Evolutionary conservation across 352 stramenopile species (phyloP).

Genomic region (Thalassiosira livingstoniorum): DNA sequence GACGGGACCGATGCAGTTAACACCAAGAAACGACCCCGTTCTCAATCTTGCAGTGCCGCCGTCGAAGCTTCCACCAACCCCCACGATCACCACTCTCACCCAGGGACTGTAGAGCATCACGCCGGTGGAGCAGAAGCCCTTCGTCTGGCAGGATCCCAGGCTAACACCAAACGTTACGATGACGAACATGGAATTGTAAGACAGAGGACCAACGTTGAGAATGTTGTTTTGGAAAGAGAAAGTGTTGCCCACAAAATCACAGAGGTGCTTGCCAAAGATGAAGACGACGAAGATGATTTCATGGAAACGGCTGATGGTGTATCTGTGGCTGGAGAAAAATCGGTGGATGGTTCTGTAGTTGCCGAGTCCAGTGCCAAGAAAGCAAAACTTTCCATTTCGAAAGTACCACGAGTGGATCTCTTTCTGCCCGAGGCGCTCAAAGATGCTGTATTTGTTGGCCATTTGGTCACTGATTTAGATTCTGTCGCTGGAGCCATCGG

Average conservation of each 20-base stretch:
- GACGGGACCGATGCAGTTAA: too few relatives aligned
- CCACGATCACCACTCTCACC: too few relatives aligned
- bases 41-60: too few relatives aligned
- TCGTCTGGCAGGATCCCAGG: background rate
- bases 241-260: conserved; percentile 52
- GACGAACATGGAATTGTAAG: conserved; percentile 29
- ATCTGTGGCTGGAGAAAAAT: too few relatives aligned
- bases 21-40: too few relatives aligned
- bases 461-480: conserved; percentile 85
- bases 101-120: conserved; percentile 3
- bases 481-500: conserved; percentile 80
- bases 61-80: too few relatives aligned
- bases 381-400: too few relatives aligned
- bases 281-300: too few relatives aligned
- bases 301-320: too few relatives aligned
- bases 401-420: conserved; percentile 51
- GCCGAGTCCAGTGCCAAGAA: too few relatives aligned
- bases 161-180: conserved; percentile 3
- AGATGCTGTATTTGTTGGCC: conserved; percentile 76
- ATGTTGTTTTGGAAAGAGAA: conserved; percentile 55
- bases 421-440: conserved; percentile 62
- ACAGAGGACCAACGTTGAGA: conserved; percentile 58
- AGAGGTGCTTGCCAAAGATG: conserved; percentile 50
- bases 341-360: too few relatives aligned
- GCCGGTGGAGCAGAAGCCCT: conserved; percentile 1